These are phyloP conservation scores for Xylaria sp. DNA, from an alignment of 2,329 filamentous ascomycete species.

Conservation along the genomic window DNA sequence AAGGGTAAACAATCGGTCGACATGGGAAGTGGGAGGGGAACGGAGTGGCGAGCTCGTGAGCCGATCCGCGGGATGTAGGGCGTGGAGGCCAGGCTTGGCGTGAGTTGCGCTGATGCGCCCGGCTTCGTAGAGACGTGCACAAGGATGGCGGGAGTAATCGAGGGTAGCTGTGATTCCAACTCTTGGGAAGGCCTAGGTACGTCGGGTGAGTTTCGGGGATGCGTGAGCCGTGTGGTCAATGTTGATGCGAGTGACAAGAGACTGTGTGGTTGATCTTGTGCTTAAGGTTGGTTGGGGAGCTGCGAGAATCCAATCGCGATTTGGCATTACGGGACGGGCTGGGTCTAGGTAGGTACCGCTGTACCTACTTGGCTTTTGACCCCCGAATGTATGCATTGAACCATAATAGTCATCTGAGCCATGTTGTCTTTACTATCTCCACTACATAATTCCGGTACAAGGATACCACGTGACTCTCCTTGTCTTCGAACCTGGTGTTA, in stretches of 20 bases:
- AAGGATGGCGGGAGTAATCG: not conserved
- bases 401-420: too few relatives aligned
- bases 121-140: slow-evolving; percentile 19
- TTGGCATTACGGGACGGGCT: slow-evolving; percentile 21
- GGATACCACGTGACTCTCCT: too few relatives aligned
- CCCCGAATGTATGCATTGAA: too few relatives aligned
- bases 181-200: not conserved
- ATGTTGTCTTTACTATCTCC: too few relatives aligned
- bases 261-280: not conserved
- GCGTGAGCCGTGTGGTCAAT: not conserved
- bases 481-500: too few relatives aligned
- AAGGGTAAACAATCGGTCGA: slow-evolving; percentile 27
- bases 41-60: slow-evolving; percentile 8
- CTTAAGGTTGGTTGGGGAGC: slow-evolving; percentile 15
- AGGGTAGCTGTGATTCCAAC: not conserved
- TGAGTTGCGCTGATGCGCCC: slow-evolving; percentile 30
- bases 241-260: not conserved
- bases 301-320: slow-evolving; percentile 28
- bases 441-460: too few relatives aligned
- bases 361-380: too few relatives aligned
- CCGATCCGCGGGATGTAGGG: slow-evolving; percentile 11
- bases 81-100: slow-evolving; percentile 28
- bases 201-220: not conserved
- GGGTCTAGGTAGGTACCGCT: too few relatives aligned
- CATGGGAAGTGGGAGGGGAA: slow-evolving; percentile 22